These are phyloP conservation scores for Parietaria judaica DNA, from an alignment of 306 rosid species.

Conservation along the genomic window DNA sequence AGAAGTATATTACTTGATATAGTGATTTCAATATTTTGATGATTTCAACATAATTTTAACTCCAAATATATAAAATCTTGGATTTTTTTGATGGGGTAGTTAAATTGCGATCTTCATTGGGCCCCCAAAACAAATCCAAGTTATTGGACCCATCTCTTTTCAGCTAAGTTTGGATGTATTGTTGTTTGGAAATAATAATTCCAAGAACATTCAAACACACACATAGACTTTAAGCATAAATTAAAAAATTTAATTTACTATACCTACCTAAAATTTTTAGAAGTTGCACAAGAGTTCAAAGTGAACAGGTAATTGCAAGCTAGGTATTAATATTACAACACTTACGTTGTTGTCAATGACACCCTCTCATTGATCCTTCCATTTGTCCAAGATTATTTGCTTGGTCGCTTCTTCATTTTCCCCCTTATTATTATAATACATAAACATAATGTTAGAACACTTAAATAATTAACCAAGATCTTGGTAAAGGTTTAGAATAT, in stretches of 20 bases:
- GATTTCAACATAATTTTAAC: too few species aligned
- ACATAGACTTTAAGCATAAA: constrained; percentile 14
- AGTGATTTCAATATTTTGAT: too few species aligned
- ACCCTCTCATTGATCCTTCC: constrained; percentile 12
- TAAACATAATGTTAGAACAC: too few species aligned
- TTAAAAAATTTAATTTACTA: not conserved
- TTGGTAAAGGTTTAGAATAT: too few species aligned
- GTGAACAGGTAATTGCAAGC: constrained; percentile 16
- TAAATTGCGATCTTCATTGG: too few species aligned
- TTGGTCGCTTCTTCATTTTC: constrained; percentile 3
- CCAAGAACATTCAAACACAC: constrained; percentile 26
- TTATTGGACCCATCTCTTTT: not conserved
- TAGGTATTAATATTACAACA: constrained; percentile 26
- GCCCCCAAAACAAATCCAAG: not conserved
- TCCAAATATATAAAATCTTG: too few species aligned
- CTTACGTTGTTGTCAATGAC: constrained; percentile 53
- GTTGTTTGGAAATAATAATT: constrained; percentile 4
- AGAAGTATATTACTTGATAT: too few species aligned
- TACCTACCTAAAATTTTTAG: not conserved
- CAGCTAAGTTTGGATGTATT: not conserved
- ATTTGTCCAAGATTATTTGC: constrained; percentile 18
- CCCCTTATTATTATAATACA: too few species aligned
- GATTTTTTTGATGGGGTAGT: too few species aligned
- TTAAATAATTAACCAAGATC: too few species aligned
- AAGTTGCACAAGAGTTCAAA: not conserved